phyloP scores from a whole-genome alignment of 441 rosid species.

The Pelargonium fulgidum region DNA sequence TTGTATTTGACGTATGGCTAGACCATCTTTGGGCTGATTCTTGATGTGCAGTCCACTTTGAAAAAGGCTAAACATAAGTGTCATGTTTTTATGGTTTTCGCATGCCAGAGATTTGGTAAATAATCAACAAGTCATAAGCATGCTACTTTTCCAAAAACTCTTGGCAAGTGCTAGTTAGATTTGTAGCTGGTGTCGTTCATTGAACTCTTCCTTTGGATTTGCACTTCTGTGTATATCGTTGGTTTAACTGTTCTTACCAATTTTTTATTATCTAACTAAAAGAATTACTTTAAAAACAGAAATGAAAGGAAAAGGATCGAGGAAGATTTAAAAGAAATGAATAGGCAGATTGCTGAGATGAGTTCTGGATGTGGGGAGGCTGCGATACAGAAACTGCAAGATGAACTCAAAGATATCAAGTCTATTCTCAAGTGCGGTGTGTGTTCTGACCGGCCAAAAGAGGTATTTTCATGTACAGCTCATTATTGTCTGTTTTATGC shows the following conservation, averaged over 20 bases:
- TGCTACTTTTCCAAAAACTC: neutral
- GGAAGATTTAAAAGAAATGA: constrained; percentile 68
- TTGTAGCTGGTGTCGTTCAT: neutral
- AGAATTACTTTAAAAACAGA: constrained; percentile 30
- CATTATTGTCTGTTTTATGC: neutral
- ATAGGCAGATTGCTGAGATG: constrained; percentile 57
- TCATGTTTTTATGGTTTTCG: neutral
- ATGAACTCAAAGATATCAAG: constrained; percentile 76
- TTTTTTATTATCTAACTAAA: neutral
- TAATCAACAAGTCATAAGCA: neutral
- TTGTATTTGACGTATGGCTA: neutral
- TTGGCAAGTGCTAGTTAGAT: neutral
- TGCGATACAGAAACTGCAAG: constrained; percentile 75
- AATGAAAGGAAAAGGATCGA: constrained; percentile 62
- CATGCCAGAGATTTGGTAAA: neutral
- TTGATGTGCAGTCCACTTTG: neutral
- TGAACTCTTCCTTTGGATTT: neutral
- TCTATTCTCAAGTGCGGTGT: constrained; percentile 87
- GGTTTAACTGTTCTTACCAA: neutral
- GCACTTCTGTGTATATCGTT: neutral
- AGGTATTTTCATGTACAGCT: constrained; percentile 34
- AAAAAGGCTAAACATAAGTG: neutral
- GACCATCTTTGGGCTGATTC: neutral
- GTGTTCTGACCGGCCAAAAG: constrained; percentile 92
- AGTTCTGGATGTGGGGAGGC: constrained; percentile 75